Conservation (phyloP, 129 eudicot genomes). For the Flaveria brownii region DNA sequence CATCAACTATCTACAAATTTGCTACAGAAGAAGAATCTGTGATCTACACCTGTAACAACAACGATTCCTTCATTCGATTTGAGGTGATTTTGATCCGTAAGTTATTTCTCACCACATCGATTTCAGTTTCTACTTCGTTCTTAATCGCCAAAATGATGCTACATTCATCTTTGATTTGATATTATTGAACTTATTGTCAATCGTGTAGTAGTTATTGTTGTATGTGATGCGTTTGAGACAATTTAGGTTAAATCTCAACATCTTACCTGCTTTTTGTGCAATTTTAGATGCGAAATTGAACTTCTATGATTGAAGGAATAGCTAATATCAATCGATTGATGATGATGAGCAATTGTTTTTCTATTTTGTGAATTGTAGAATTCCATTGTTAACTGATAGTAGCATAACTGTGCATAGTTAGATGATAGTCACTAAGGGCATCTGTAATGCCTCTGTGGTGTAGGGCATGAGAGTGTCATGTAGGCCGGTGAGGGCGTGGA, state of each 20-base stretch:
- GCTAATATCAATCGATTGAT: background rate
- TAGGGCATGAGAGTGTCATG: too few relatives aligned
- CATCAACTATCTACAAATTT: background rate
- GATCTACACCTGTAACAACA: constrained; percentile 6
- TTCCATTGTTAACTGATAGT: background rate
- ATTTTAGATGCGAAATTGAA: constrained; percentile 4
- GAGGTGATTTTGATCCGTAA: constrained; percentile 27
- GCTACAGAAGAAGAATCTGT: background rate
- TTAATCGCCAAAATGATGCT: constrained; percentile 10
- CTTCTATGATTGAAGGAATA: background rate
- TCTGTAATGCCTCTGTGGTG: too few relatives aligned
- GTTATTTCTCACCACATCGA: constrained; percentile 6
- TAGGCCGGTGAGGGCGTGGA: too few relatives aligned
- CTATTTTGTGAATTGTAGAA: background rate
- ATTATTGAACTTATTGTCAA: background rate
- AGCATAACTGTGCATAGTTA: background rate
- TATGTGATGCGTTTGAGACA: background rate
- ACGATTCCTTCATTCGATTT: constrained; percentile 18
- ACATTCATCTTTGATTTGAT: constrained; percentile 18
- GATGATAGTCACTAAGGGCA: background rate
- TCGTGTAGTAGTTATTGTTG: constrained; percentile 6
- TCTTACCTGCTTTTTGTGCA: constrained; percentile 5
- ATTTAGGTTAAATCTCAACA: constrained; percentile 21
- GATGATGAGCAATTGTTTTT: too few relatives aligned
- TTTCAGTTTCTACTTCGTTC: background rate